Evolutionary conservation across 495 filamentous ascomycete genomes (phyloP).

Genomic region (Penicillium robsamsonii): DNA sequence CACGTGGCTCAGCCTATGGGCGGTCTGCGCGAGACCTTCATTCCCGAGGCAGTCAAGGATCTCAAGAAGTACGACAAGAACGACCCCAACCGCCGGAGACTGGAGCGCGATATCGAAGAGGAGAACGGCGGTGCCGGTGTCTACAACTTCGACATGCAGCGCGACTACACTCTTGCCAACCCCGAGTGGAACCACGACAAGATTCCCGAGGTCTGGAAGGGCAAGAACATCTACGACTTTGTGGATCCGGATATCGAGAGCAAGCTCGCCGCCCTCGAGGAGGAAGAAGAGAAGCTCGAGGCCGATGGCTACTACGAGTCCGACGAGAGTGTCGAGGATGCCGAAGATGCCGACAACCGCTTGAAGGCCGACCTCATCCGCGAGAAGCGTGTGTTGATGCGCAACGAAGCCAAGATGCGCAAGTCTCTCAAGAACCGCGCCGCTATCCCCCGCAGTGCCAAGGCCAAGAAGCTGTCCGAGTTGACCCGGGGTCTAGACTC

Average conservation of each 20-base stretch:
- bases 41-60: constrained; percentile 78
- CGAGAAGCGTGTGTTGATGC: constrained; percentile 82
- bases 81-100: constrained; percentile 73
- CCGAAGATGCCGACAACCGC: constrained; percentile 78
- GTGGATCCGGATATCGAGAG: constrained; percentile 94
- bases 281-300: constrained; percentile 89
- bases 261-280: constrained; percentile 86
- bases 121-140: constrained; percentile 94
- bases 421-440: constrained; percentile 96
- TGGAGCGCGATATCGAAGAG: constrained; percentile 86
- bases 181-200: constrained; percentile 94
- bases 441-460: constrained; percentile 74
- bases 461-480: constrained; percentile 72
- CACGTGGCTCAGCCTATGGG: constrained; percentile 91
- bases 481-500: constrained; percentile 81
- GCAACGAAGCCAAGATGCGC: constrained; percentile 86
- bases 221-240: constrained; percentile 95
- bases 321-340: constrained; percentile 68
- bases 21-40: constrained; percentile 78
- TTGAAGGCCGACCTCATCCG: constrained; percentile 93
- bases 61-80: constrained; percentile 85
- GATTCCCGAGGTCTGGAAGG: constrained; percentile 87
- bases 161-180: constrained; percentile 79
- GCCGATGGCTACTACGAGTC: constrained; percentile 79
- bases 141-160: constrained; percentile 86